These are phyloP conservation scores for Ophioceras dolichostomum DNA, from an alignment of 2,329 filamentous ascomycete species.

Conservation along the genomic window DNA sequence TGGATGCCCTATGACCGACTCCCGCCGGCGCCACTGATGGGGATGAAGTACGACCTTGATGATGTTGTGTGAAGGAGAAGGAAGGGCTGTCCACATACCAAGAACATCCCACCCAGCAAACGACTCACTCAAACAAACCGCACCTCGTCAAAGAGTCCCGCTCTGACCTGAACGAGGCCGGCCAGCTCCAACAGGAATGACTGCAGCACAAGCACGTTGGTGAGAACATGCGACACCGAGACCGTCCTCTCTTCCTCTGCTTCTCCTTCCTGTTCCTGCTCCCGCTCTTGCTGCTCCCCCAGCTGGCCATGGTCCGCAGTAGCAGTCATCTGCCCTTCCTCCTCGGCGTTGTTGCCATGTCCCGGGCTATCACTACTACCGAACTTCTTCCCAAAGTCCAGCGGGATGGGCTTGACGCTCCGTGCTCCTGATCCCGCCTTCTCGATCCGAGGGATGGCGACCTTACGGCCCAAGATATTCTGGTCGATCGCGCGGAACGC, in stretches of 20 bases:
- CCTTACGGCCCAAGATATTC: conserved; percentile 42
- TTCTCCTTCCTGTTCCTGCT: conserved; percentile 2
- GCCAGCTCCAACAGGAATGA: conserved; percentile 70
- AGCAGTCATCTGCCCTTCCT: conserved; percentile 15
- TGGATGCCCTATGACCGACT: too few species aligned
- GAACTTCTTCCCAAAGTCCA: conserved; percentile 25
- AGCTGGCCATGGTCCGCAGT: conserved; percentile 5
- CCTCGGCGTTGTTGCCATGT: too few species aligned
- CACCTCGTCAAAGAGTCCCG: conserved; percentile 65
- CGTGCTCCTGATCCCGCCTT: too few species aligned
- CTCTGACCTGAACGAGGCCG: conserved; percentile 61
- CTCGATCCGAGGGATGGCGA: conserved; percentile 31
- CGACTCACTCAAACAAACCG: conserved; percentile 45
- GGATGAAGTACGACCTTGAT: too few species aligned
- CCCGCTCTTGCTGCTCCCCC: conserved; percentile 9
- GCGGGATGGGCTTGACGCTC: conserved; percentile 31
- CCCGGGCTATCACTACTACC: too few species aligned
- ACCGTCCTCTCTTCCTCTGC: conserved; percentile 28
- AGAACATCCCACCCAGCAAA: too few species aligned
- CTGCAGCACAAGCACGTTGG: conserved; percentile 68
- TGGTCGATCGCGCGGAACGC: conserved; percentile 54
- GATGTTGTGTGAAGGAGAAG: too few species aligned
- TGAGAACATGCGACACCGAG: conserved; percentile 66
- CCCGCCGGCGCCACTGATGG: too few species aligned
- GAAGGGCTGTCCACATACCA: too few species aligned